Conservation (phyloP, 1,139 yeast genomes). For the Kodamaea ohmeri region DNA sequence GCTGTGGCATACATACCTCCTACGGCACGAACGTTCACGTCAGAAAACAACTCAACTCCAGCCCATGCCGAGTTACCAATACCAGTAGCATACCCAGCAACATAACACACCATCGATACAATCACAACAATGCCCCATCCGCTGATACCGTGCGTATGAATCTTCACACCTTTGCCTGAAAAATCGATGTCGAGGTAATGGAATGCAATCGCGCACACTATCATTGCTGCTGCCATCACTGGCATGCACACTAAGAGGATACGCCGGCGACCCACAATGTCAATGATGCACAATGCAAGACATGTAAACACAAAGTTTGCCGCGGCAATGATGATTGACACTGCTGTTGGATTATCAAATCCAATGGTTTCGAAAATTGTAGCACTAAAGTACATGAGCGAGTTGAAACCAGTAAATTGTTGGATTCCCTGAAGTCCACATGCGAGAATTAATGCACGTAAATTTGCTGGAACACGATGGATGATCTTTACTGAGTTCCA, state of each 20-base stretch:
- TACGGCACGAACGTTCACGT: constrained; percentile 80
- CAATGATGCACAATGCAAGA: constrained; percentile 80
- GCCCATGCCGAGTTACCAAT: constrained; percentile 99
- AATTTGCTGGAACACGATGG: constrained; percentile 74
- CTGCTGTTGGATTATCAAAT: constrained; percentile 81
- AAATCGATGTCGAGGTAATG: constrained; percentile 70
- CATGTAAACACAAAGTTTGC: constrained; percentile 85
- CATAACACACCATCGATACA: constrained; percentile 79
- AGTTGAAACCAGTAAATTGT: constrained; percentile 93
- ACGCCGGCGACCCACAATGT: constrained; percentile 79
- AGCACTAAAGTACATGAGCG: constrained; percentile 89
- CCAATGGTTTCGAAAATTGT: constrained; percentile 90
- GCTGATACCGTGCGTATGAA: constrained; percentile 47
- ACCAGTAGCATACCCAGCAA: constrained; percentile 89
- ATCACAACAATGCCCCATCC: constrained; percentile 89
- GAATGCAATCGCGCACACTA: constrained; percentile 83
- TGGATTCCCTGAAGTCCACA: constrained; percentile 95
- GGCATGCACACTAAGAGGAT: constrained; percentile 75
- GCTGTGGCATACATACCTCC: constrained; percentile 94
- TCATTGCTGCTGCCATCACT: constrained; percentile 73
- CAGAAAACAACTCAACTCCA: constrained; percentile 91
- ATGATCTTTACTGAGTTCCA: constrained; percentile 66
- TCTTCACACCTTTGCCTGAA: constrained; percentile 44
- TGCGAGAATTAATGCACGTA: constrained; percentile 82
- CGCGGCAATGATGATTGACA: constrained; percentile 89